Evolutionary conservation across 805 yeast genomes (phyloP), one percentile per base, ranked within the genome.

Genomic region (Clavispora santaluciae): DNA sequence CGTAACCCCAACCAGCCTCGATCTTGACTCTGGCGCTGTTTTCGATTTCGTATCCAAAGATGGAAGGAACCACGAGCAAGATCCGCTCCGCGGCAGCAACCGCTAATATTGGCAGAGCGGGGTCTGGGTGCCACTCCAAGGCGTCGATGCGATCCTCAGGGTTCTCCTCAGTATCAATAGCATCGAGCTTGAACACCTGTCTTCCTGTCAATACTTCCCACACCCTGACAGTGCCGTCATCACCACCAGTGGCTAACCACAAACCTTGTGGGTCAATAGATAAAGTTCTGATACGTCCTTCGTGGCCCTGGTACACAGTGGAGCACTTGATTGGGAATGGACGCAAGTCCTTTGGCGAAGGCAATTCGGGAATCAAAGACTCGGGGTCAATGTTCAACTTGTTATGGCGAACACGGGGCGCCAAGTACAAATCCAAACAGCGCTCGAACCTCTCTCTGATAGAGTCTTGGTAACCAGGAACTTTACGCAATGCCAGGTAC

Each of bases 151-250:
- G 83, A 59, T 88, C 96, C 46, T 86, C 93, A 12, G 66, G 57
- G 43, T 72, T 68, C 40, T 78, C 80, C 35, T 73, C 75, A 24
- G 70, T 69, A 40, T 76, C 78, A 16, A 76, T 58, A 16, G 79
- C 54, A 42, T 67, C 65, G n/a, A 76, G 69, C 45, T 78, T 77
- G 73, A 78, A 86, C 38, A 91, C 86, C 70, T 91, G 95, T 65
- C 99, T 81, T 35, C 99, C 99, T 5, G 97, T 87, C 44, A 89
- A 68, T 15, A 89, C 82, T 68, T 93, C 99, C 98, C 99, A 93
- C n/a, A 93, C 75, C 53, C 96, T 77, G 6, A 93, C 90, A 13
- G 90, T 77, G 41, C 98, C 98, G 60, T 93, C 99, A 60, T 93
- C 98, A 13, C 95, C 86, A 43, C 97, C 99, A 3, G 99, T 93